phyloP scores from a whole-genome alignment of 78 protist species.

The Cavenderia fasciculata region DNA sequence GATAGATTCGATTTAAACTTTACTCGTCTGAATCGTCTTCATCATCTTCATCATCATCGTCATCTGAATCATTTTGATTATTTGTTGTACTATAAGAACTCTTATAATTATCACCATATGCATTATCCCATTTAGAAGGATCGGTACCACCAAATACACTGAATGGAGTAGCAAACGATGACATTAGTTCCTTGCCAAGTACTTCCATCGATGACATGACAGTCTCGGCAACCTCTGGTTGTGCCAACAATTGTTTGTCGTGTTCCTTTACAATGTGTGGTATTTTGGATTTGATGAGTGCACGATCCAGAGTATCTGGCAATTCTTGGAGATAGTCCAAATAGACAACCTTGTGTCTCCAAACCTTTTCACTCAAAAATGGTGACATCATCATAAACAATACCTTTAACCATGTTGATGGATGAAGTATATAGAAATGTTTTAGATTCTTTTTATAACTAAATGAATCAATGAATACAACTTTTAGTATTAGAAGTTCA shows the following conservation, averaged over 20 bases:
- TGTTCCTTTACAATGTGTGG: constrained; percentile 16
- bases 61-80: neutral
- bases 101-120: neutral
- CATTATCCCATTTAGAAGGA: constrained; percentile 25
- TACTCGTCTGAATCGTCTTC: neutral
- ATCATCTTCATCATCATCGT: neutral
- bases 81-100: no score
- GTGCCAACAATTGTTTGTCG: constrained; percentile 28
- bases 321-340: constrained; percentile 59
- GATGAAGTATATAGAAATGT: constrained; percentile 51
- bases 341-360: constrained; percentile 54
- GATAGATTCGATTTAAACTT: no score
- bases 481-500: no score
- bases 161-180: constrained; percentile 33
- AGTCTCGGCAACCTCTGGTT: constrained; percentile 50
- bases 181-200: constrained; percentile 56
- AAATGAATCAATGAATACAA: neutral
- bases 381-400: constrained; percentile 72
- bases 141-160: constrained; percentile 3
- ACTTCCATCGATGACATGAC: constrained; percentile 50
- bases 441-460: constrained; percentile 73
- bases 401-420: constrained; percentile 50
- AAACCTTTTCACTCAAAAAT: constrained; percentile 72
- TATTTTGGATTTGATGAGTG: neutral
- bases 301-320: constrained; percentile 18